Evolutionary conservation across 768 basidiomycete genomes (phyloP).

Genomic region (Lactarius psammicola): DNA sequence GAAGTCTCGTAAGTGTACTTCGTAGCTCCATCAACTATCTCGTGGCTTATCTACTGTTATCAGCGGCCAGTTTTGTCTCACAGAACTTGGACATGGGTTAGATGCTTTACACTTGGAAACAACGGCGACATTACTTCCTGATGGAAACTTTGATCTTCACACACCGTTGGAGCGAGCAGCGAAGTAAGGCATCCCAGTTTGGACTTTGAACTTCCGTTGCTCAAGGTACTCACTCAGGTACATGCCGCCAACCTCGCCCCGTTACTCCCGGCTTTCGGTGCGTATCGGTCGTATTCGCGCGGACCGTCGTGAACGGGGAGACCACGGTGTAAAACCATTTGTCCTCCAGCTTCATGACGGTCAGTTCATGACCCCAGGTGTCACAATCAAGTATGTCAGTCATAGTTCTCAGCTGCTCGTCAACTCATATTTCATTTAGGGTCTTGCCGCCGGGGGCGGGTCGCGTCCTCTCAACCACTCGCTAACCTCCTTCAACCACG

Average conservation of each 20-base stretch:
- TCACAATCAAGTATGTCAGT: constrained; percentile 33
- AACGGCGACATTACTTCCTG: constrained; percentile 39
- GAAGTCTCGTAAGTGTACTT: constrained; percentile 11
- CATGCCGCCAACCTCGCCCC: constrained; percentile 45
- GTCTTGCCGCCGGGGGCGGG: constrained; percentile 21
- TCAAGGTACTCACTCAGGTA: constrained; percentile 37
- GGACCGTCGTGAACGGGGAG: constrained; percentile 38
- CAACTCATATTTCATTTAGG: not conserved
- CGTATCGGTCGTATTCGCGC: constrained; percentile 42
- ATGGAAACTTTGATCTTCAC: constrained; percentile 41
- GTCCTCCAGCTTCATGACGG: constrained; percentile 43
- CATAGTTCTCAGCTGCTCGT: not conserved
- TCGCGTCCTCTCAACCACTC: constrained; percentile 38
- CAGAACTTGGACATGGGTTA: constrained; percentile 48
- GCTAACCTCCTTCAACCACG: constrained; percentile 35
- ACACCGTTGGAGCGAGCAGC: constrained; percentile 39
- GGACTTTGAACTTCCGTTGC: not conserved
- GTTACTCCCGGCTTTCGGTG: constrained; percentile 32
- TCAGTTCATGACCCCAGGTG: constrained; percentile 37
- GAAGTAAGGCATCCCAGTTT: constrained; percentile 35
- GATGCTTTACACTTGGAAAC: constrained; percentile 45
- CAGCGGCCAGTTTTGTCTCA: constrained; percentile 45
- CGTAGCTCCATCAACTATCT: not conserved
- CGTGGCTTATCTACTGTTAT: not conserved
- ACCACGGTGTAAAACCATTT: constrained; percentile 40